Evolutionary conservation across 2,329 filamentous ascomycete species (phyloP).

Genomic region (Fusarium proliferatum): DNA sequence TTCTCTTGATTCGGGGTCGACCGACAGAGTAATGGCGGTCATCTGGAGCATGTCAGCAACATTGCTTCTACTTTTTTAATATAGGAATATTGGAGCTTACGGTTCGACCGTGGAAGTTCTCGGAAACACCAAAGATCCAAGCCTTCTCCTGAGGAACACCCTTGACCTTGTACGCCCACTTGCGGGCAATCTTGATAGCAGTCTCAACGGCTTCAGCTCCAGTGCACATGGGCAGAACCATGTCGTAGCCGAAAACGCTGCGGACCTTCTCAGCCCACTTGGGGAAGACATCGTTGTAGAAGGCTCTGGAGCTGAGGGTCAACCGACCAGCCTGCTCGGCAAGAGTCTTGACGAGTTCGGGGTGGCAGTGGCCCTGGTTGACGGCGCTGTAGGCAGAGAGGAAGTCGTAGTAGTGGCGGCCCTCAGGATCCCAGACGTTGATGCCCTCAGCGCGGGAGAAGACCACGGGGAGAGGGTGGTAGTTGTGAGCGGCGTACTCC

Average conservation of each 20-base stretch:
- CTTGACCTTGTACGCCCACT: slow-evolving; percentile 39
- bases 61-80: neutral
- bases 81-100: slow-evolving; percentile 62
- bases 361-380: slow-evolving; percentile 62
- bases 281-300: slow-evolving; percentile 39
- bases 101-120: slow-evolving; percentile 59
- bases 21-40: slow-evolving; percentile 93
- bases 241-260: slow-evolving; percentile 36
- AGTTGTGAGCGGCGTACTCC: slow-evolving; percentile 95
- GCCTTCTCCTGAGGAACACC: slow-evolving; percentile 36
- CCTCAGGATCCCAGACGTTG: slow-evolving; percentile 97
- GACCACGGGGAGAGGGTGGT: slow-evolving; percentile 95
- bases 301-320: slow-evolving; percentile 36
- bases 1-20: slow-evolving; percentile 92
- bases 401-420: slow-evolving; percentile 95
- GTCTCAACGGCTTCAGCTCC: slow-evolving; percentile 38
- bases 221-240: slow-evolving; percentile 37
- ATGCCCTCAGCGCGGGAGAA: slow-evolving; percentile 87
- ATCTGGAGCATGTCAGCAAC: slow-evolving; percentile 65
- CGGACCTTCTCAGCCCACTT: slow-evolving; percentile 40
- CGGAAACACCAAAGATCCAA: slow-evolving; percentile 37
- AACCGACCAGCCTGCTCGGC: slow-evolving; percentile 89
- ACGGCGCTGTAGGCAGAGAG: slow-evolving; percentile 80
- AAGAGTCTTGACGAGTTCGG: slow-evolving; percentile 90
- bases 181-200: slow-evolving; percentile 38